These are phyloP conservation scores for Xylogone sp. DNA, from an alignment of 2,329 filamentous ascomycete genomes.

Conservation along the genomic window DNA sequence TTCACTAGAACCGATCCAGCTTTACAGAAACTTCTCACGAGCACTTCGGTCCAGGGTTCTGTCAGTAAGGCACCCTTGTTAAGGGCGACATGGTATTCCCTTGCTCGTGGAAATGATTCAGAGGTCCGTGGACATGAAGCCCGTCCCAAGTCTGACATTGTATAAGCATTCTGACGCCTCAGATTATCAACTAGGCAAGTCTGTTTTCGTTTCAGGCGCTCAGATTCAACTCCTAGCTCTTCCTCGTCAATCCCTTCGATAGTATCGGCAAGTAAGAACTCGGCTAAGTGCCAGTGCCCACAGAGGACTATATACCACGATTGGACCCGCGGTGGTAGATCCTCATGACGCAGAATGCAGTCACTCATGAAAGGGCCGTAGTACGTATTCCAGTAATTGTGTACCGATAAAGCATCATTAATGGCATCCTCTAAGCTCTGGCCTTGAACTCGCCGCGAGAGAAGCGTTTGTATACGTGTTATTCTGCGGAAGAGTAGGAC, in stretches of 20 bases:
- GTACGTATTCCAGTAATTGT: slow-evolving; percentile 50
- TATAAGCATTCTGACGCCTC: slow-evolving; percentile 38
- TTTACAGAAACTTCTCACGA: slow-evolving; percentile 49
- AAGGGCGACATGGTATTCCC: slow-evolving; percentile 48
- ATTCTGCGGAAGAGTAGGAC: slow-evolving; percentile 55
- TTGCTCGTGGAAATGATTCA: slow-evolving; percentile 10
- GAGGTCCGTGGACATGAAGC: slow-evolving; percentile 34
- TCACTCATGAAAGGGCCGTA: slow-evolving; percentile 50
- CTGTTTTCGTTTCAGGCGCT: slow-evolving; percentile 22
- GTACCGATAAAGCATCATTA: slow-evolving; percentile 42
- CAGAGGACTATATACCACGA: slow-evolving; percentile 57
- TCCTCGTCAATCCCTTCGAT: slow-evolving; percentile 46
- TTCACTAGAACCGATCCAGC: slow-evolving; percentile 34
- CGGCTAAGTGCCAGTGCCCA: slow-evolving; percentile 55
- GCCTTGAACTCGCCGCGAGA: slow-evolving; percentile 35
- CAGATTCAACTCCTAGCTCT: slow-evolving; percentile 22
- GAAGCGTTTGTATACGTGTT: slow-evolving; percentile 49
- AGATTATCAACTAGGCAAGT: slow-evolving; percentile 35
- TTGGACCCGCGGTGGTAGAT: slow-evolving; percentile 48
- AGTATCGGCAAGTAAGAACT: slow-evolving; percentile 50
- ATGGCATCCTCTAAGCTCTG: slow-evolving; percentile 45
- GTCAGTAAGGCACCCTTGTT: slow-evolving; percentile 53
- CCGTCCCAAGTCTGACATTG: slow-evolving; percentile 45
- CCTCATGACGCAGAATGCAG: slow-evolving; percentile 44
- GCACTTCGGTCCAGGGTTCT: slow-evolving; percentile 55